A percentile compares a stretch with the other conserved stretches of the same genome.
Conservation (phyloP, 1,284 basidiomycete species). For the Ustilago esculenta region DNA sequence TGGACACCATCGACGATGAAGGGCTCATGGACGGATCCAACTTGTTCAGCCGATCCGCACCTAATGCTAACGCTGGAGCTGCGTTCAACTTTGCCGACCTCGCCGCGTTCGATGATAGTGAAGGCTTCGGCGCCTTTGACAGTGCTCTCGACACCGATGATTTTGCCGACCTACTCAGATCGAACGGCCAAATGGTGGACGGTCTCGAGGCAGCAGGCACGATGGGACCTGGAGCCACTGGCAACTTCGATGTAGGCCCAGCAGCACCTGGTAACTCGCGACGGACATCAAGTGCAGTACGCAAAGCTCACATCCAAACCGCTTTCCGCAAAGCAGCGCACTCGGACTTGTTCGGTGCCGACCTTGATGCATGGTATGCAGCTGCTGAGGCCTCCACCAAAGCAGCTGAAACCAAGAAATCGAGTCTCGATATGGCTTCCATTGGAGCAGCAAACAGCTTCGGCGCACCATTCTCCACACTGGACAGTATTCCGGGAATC, state of each 20-base stretch:
- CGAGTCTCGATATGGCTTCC: constrained; percentile 56
- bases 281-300: constrained; percentile 29
- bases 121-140: constrained; percentile 36
- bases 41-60: constrained; percentile 53
- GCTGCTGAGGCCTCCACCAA: constrained; percentile 23
- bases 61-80: constrained; percentile 21
- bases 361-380: constrained; percentile 34
- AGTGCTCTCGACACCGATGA: constrained; percentile 45
- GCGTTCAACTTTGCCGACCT: constrained; percentile 52
- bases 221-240: neutral
- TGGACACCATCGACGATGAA: constrained; percentile 54
- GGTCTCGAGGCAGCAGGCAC: constrained; percentile 10
- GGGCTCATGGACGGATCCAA: constrained; percentile 16
- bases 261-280: constrained; percentile 15
- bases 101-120: constrained; percentile 38
- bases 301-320: constrained; percentile 51
- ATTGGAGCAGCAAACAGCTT: constrained; percentile 57
- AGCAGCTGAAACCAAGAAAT: constrained; percentile 29
- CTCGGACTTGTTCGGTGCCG: constrained; percentile 56
- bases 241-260: constrained; percentile 20
- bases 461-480: constrained; percentile 54
- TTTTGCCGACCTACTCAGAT: constrained; percentile 30
- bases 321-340: constrained; percentile 59
- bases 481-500: constrained; percentile 65
- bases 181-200: constrained; percentile 6